Base-by-base conservation (phyloP, 331 rosid species). In the Arachis monticola region DNA sequence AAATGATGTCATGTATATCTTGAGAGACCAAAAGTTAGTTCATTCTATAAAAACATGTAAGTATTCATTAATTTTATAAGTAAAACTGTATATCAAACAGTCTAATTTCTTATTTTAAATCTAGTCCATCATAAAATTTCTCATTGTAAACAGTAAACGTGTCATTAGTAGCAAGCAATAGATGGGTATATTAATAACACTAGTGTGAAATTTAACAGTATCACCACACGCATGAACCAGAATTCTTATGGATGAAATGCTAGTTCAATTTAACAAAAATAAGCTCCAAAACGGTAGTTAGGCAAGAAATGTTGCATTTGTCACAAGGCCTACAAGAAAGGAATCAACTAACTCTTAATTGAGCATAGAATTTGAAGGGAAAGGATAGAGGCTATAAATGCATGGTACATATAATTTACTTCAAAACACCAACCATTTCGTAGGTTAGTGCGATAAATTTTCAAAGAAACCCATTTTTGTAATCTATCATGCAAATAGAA, bases 401-500 rank as follows among this genome's bases (percentile, higher is more conserved):
- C 92, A 88, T 83, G 89, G 77, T 82, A 42, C 86, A 65, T 61
- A 52, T 83, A 83, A 7, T 87, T 83, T 88, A 83, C 90, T 82
- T 83, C 79, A 58, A 79, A 80, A 60, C 71, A 76, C 82, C 81
- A 77, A 81, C 78, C 83, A 64, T 88, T 80, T 74, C 87, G 67
- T 80, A 68, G 50, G 78, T 67, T 27, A 76, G 60, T 70, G 74
- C 89, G 80, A 80, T 68, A 77, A 86, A 53, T 70, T 84, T 85
- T 88, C 83, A 80, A 79, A 41, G 67, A 72, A 74, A 42, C 64
- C 76, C 62, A 79, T 59, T 86, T 84, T 86, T 78, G 79, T 66
- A 89, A 83, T 82, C 50, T 44, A 42, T 88, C 93, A 91, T 85
- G 89, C 91, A 86, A 62, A 77, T 79, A 88, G 89, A 87, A 80